Evolutionary conservation across 345 rosid species (phyloP).

Genomic region (Populus euphratica): DNA sequence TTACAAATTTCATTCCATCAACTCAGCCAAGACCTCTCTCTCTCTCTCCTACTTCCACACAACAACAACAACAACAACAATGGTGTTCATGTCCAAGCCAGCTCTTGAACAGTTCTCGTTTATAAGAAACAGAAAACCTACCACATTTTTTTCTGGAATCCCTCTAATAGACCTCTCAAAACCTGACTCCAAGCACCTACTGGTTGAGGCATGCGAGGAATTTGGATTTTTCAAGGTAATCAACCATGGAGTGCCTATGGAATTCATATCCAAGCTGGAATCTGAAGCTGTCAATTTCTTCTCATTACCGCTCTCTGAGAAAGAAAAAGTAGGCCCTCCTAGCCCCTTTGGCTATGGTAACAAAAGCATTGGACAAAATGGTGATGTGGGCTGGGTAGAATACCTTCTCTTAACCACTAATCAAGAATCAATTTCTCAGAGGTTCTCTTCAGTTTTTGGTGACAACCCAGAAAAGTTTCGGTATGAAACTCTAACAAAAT

Average conservation of each 20-base stretch:
- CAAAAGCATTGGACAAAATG: conserved; percentile 47
- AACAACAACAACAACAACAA: background rate
- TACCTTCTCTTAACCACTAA: conserved; percentile 41
- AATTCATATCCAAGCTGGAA: conserved; percentile 33
- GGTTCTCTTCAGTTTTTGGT: conserved; percentile 13
- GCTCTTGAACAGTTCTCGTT: background rate
- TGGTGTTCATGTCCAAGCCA: conserved; percentile 6
- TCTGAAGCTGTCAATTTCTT: conserved; percentile 39
- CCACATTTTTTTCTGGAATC: background rate
- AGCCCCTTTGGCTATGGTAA: conserved; percentile 48
- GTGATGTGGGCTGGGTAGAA: conserved; percentile 58
- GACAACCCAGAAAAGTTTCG: conserved; percentile 28
- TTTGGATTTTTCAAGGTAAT: conserved; percentile 50
- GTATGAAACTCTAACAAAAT: conserved; percentile 16
- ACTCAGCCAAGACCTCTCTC: background rate
- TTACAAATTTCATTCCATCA: background rate
- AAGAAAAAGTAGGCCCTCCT: conserved; percentile 39
- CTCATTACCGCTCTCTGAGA: conserved; percentile 29
- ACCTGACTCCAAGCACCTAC: conserved; percentile 35
- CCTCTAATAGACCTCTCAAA: conserved; percentile 10
- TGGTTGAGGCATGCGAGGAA: conserved; percentile 42
- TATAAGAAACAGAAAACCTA: background rate
- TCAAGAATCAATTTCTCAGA: conserved; percentile 13
- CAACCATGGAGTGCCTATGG: conserved; percentile 46
- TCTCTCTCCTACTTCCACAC: background rate